A percentile compares a stretch with the other conserved stretches of the same genome.
phyloP scores from a whole-genome alignment of 139 green algal genomes.

The Tetradesmus obliquus region DNA sequence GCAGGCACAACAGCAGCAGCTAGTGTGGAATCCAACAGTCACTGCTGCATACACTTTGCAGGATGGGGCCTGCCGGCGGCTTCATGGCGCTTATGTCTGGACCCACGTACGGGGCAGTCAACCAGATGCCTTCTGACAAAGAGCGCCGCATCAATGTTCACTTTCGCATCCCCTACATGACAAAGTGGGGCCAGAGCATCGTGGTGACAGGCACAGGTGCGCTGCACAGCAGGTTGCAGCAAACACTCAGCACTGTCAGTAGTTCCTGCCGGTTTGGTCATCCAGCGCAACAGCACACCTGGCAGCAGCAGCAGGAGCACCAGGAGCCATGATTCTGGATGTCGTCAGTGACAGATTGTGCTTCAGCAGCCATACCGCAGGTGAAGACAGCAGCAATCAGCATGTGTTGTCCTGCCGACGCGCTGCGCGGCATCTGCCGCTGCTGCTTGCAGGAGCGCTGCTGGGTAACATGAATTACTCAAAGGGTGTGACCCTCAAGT shows the following conservation, averaged over 20 bases:
- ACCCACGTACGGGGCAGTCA: not conserved
- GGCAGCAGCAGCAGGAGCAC: not conserved
- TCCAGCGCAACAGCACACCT: not conserved
- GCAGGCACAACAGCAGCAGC: not conserved
- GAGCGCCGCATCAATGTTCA: constrained; percentile 57
- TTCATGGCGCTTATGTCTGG: constrained; percentile 42
- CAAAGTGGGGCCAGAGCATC: constrained; percentile 71
- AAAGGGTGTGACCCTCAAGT: constrained; percentile 56
- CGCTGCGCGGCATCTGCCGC: not conserved
- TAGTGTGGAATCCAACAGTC: not conserved
- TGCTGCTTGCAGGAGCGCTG: constrained; percentile 40
- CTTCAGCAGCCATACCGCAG: not conserved
- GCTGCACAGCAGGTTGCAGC: not conserved
- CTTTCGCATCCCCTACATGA: constrained; percentile 69
- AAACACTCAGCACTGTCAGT: not conserved
- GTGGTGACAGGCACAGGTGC: constrained; percentile 57
- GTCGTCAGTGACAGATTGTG: not conserved
- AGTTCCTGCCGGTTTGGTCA: not conserved
- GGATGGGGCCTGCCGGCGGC: constrained; percentile 15
- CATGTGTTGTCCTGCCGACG: not conserved
- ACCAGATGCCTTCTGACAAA: constrained; percentile 30
- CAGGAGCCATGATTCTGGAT: not conserved
- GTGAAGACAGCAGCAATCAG: not conserved
- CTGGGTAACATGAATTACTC: constrained; percentile 57
- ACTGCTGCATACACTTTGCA: not conserved